These are phyloP conservation scores for Thoreauomyces humboldtii DNA, from an alignment of 192 early-diverging fungal genomes.

Conservation along the genomic window DNA sequence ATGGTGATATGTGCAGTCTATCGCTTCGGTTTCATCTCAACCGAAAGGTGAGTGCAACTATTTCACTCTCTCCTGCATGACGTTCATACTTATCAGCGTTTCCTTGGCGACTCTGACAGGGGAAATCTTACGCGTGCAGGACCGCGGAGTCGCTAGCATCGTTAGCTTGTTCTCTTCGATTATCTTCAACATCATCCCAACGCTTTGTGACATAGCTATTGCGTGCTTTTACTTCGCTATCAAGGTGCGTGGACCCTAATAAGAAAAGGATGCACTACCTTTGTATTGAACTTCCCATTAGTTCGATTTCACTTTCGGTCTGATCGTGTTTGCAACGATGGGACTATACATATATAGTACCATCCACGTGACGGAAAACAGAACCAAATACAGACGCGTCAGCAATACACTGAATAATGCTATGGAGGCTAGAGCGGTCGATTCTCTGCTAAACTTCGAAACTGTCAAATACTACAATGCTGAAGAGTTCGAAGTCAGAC, in stretches of 20 bases:
- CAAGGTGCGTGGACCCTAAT: not conserved
- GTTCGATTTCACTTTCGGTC: constrained; percentile 74
- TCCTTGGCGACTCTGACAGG: too few species aligned
- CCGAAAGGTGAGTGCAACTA: constrained; percentile 86
- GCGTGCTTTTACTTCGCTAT: constrained; percentile 27
- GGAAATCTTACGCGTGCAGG: too few species aligned
- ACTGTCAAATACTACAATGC: constrained; percentile 98
- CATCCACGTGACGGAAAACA: constrained; percentile 73
- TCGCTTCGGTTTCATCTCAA: constrained; percentile 92
- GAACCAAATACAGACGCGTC: constrained; percentile 68
- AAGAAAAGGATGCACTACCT: not conserved
- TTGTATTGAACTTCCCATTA: not conserved
- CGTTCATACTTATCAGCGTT: too few species aligned
- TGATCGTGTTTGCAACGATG: constrained; percentile 89
- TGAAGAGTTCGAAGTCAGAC: constrained; percentile 80
- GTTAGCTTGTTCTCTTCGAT: constrained; percentile 32
- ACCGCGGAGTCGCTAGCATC: constrained; percentile 64
- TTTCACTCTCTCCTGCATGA: too few species aligned
- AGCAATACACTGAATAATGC: constrained; percentile 85
- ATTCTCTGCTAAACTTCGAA: constrained; percentile 97
- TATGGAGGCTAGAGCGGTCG: constrained; percentile 72
- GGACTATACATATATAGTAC: constrained; percentile 76
- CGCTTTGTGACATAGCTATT: constrained; percentile 21
- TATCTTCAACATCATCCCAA: constrained; percentile 28
- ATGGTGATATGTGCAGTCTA: constrained; percentile 42